phyloP scores from a whole-genome alignment of 108 stramenopile species.

The Nitzschia sp. region DNA sequence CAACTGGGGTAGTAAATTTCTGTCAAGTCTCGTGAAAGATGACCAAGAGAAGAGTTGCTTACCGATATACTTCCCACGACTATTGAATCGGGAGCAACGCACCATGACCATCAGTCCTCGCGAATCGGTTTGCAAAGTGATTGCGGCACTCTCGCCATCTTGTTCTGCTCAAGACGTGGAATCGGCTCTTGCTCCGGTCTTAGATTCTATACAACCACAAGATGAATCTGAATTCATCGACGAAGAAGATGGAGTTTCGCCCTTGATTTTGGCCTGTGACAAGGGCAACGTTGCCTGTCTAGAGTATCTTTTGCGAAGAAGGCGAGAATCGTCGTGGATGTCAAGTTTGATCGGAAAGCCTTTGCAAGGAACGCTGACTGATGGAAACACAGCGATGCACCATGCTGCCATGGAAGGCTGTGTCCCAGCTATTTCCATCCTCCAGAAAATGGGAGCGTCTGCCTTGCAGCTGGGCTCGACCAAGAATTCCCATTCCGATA shows the following conservation, averaged over 20 bases:
- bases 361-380: constrained; percentile 1
- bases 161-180: constrained; percentile 4
- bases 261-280: constrained; percentile 72
- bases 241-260: constrained; percentile 37
- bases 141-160: not conserved
- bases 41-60: too few relatives aligned
- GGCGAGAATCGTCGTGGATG: not conserved
- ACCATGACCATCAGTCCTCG: too few relatives aligned
- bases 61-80: too few relatives aligned
- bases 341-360: constrained; percentile 25
- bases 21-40: too few relatives aligned
- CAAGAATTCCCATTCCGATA: constrained; percentile 57
- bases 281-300: constrained; percentile 41
- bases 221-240: not conserved
- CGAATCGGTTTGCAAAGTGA: constrained; percentile 2
- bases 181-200: constrained; percentile 3
- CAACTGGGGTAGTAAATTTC: too few relatives aligned
- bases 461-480: constrained; percentile 19
- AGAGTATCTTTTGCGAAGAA: constrained; percentile 16
- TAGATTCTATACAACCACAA: not conserved
- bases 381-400: constrained; percentile 57
- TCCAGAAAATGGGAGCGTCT: not conserved
- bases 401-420: constrained; percentile 61
- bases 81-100: too few relatives aligned
- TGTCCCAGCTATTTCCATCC: constrained; percentile 29